phyloP scores from a whole-genome alignment of 148 eudicot species.

The Selenicereus undatus region DNA sequence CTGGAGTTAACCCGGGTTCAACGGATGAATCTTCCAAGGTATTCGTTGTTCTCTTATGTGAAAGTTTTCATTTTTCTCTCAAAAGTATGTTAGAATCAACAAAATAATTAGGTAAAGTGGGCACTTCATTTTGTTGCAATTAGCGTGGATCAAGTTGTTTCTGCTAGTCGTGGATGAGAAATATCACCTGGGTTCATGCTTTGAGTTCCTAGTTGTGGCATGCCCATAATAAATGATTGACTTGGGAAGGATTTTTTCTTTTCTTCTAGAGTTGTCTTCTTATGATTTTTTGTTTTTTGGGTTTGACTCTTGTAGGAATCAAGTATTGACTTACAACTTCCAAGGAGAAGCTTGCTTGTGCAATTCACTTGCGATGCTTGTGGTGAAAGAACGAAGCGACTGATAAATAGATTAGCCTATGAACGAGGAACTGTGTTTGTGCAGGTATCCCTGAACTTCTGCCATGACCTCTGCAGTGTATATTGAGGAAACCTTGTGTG shows the following conservation, averaged over 20 bases:
- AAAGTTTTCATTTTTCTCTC: not conserved
- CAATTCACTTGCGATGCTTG: slow-evolving; percentile 84
- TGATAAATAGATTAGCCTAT: slow-evolving; percentile 83
- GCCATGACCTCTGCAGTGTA: not conserved
- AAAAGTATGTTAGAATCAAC: not conserved
- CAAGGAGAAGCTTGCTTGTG: slow-evolving; percentile 81
- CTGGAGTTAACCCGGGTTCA: slow-evolving; percentile 28
- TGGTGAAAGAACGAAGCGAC: slow-evolving; percentile 68
- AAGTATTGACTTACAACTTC: slow-evolving; percentile 62
- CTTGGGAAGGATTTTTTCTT: too few relatives aligned
- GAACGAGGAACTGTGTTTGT: slow-evolving; percentile 93
- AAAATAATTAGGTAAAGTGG: not conserved
- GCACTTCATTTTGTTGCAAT: not conserved
- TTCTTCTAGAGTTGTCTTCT: not conserved
- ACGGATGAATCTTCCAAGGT: not conserved
- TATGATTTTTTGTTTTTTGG: not conserved
- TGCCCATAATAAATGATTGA: not conserved
- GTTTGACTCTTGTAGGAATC: slow-evolving; percentile 44
- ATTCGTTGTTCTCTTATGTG: not conserved
- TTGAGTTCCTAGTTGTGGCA: not conserved
- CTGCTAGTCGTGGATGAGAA: not conserved
- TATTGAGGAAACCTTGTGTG: not conserved
- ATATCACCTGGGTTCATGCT: not conserved
- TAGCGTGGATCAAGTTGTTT: not conserved
- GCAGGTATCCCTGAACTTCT: slow-evolving; percentile 49